Evolutionary conservation across 1,139 yeast genomes (phyloP), one percentile per base, ranked within the genome.

Genomic region (Kurtzmaniella quercitrusa): DNA sequence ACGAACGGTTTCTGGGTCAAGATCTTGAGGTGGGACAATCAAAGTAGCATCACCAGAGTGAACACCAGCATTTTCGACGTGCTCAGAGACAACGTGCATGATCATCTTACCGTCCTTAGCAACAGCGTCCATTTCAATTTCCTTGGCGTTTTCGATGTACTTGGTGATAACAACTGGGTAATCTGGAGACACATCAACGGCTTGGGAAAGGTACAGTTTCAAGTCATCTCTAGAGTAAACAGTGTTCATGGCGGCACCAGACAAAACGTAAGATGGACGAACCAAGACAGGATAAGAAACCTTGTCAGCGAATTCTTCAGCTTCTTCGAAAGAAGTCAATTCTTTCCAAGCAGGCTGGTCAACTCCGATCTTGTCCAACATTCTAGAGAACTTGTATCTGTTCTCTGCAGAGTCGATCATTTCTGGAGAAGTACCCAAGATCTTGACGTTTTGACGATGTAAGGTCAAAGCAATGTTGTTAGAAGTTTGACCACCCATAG

Each of bases 281-380:
- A 93, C 98, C 55, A 93, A 76, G 37, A 93, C 98, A 44, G 98
- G 98, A 69, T 88, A 93, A 34, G 91, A 80, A 41, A 89, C 98
- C 63, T 80, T 82, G 38, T 88, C 85, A 49, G 98, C 98, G 63
- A 93, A 93, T 42, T 72, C 82, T 66, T 88, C 95, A 45, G 98
- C 98, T 64, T 93, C 98, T 38, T 78, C 93, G 49, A 89, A 76
- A 19, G 97, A 88, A 34, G 98, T 89, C 57, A 93, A 81, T 70
- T 93, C 98, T 68, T 91, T 93, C 98, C 98, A 93, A 39, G 97
- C 97, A 42, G 98, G 98, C 71, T 93, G 98, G 69, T 93, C 98
- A 52, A 93, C 98, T 45, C 95, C 97, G 58, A 93, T 93, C 57
- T 81, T 81, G 68, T 93, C 98, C 73, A 93, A 78, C 94, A 93